phyloP scores from a whole-genome alignment of 83 land plant genomes.

The Picea engelmannii region DNA sequence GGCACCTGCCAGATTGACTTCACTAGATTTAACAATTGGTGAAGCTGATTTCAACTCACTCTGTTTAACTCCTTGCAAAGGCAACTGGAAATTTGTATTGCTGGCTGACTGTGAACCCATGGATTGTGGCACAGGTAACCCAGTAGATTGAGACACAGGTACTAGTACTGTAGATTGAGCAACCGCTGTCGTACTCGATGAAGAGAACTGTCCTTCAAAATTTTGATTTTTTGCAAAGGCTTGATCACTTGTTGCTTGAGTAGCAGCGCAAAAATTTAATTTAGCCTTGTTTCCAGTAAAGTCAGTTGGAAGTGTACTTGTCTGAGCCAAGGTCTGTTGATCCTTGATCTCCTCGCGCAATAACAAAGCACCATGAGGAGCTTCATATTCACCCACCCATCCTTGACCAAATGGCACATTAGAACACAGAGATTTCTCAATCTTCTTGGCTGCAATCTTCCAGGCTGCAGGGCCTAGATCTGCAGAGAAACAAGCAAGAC shows the following conservation, averaged over 20 bases:
- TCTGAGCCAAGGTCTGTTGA: conserved; percentile 12
- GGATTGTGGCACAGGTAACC: conserved; percentile 21
- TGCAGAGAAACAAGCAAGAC: conserved; percentile 77
- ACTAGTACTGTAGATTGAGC: conserved; percentile 7
- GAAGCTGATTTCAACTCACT: conserved; percentile 7
- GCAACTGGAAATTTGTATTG: conserved; percentile 5
- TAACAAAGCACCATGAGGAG: conserved; percentile 43
- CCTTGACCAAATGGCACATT: conserved; percentile 77
- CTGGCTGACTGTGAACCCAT: conserved; percentile 19
- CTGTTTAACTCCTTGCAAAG: conserved; percentile 2
- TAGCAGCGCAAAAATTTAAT: conserved; percentile 4
- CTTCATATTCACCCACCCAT: conserved; percentile 85
- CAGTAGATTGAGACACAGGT: conserved; percentile 19
- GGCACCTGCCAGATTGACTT: conserved; percentile 13
- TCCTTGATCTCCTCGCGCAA: conserved; percentile 20
- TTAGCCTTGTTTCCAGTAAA: conserved; percentile 6
- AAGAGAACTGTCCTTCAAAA: not conserved
- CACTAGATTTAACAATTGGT: conserved; percentile 6
- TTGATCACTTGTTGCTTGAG: conserved; percentile 22
- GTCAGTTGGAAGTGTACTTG: not conserved
- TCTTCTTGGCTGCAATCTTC: conserved; percentile 65
- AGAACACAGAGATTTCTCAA: conserved; percentile 55
- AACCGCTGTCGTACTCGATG: not conserved
- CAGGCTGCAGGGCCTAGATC: conserved; percentile 76
- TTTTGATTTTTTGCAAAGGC: not conserved